A percentile compares a stretch with the other conserved stretches of the same genome.
These are phyloP conservation scores for Phialophora chinensis DNA, from an alignment of 2,329 filamentous ascomycete species.

Conservation along the genomic window DNA sequence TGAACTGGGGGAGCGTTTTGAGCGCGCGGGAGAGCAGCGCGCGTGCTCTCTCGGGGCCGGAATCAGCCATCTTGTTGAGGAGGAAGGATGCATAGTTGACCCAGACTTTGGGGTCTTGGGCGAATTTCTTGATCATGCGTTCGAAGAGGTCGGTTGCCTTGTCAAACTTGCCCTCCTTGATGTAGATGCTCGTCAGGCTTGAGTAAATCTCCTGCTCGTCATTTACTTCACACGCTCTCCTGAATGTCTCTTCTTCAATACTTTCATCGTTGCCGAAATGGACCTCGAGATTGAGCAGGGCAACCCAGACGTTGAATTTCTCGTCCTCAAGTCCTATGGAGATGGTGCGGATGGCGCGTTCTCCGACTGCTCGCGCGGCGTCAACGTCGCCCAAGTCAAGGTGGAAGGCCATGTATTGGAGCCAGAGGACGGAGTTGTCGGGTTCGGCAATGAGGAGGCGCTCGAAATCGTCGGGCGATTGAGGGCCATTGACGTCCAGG, in stretches of 20 bases:
- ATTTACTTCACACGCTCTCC: slow-evolving; percentile 90
- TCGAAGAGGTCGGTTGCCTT: slow-evolving; percentile 90
- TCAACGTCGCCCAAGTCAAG: slow-evolving; percentile 87
- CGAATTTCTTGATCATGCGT: slow-evolving; percentile 84
- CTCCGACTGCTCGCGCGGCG: slow-evolving; percentile 85
- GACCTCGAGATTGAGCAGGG: slow-evolving; percentile 91
- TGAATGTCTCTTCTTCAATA: slow-evolving; percentile 85
- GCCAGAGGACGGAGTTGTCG: slow-evolving; percentile 92
- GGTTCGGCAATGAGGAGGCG: slow-evolving; percentile 88
- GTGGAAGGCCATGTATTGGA: slow-evolving; percentile 98
- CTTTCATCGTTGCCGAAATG: slow-evolving; percentile 83
- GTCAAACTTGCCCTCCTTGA: slow-evolving; percentile 82
- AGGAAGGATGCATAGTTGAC: slow-evolving; percentile 95
- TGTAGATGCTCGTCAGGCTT: slow-evolving; percentile 90
- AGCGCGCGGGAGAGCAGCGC: slow-evolving; percentile 80
- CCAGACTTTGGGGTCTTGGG: slow-evolving; percentile 80
- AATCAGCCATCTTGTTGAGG: slow-evolving; percentile 66
- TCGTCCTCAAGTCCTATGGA: slow-evolving; percentile 88
- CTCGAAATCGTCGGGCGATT: slow-evolving; percentile 90
- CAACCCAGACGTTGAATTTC: slow-evolving; percentile 95
- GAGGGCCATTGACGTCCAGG: slow-evolving; percentile 84
- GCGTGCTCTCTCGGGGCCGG: slow-evolving; percentile 73
- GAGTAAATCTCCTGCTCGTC: slow-evolving; percentile 89
- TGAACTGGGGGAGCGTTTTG: slow-evolving; percentile 75
- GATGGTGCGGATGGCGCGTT: slow-evolving; percentile 89